Evolutionary conservation across 2,329 filamentous ascomycete species (phyloP).

Genomic region (Nannizzia gypsea): DNA sequence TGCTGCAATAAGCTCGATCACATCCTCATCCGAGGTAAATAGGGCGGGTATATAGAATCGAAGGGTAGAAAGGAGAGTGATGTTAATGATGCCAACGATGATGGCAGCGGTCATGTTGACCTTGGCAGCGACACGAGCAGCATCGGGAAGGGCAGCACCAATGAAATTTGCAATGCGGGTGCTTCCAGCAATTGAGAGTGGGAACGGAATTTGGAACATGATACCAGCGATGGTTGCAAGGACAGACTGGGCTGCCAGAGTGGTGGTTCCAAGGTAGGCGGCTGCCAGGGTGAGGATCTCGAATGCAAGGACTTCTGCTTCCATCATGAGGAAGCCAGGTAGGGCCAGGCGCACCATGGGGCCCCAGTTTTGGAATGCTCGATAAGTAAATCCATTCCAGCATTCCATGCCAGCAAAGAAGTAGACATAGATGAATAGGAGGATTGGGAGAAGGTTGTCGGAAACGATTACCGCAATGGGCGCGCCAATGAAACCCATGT

Average conservation of each 20-base stretch:
- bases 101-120: slow-evolving; percentile 59
- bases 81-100: slow-evolving; percentile 67
- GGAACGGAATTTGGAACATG: slow-evolving; percentile 86
- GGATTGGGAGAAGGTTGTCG: slow-evolving; percentile 59
- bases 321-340: slow-evolving; percentile 84
- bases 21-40: slow-evolving; percentile 62
- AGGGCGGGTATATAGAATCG: slow-evolving; percentile 64
- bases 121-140: slow-evolving; percentile 67
- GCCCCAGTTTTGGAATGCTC: slow-evolving; percentile 61
- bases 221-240: slow-evolving; percentile 66
- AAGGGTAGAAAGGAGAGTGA: slow-evolving; percentile 55
- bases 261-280: slow-evolving; percentile 64
- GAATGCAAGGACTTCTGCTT: slow-evolving; percentile 87
- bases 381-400: slow-evolving; percentile 66
- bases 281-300: slow-evolving; percentile 78
- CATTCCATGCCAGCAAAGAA: slow-evolving; percentile 62
- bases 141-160: slow-evolving; percentile 67
- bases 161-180: slow-evolving; percentile 88
- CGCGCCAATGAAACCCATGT: slow-evolving; percentile 63
- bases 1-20: slow-evolving; percentile 54
- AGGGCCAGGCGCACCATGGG: slow-evolving; percentile 80
- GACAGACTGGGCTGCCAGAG: slow-evolving; percentile 79
- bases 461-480: slow-evolving; percentile 66
- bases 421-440: slow-evolving; percentile 63
- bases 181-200: slow-evolving; percentile 74